Conservation (phyloP, 1,284 basidiomycete species). For the Tilletia indica region DNA sequence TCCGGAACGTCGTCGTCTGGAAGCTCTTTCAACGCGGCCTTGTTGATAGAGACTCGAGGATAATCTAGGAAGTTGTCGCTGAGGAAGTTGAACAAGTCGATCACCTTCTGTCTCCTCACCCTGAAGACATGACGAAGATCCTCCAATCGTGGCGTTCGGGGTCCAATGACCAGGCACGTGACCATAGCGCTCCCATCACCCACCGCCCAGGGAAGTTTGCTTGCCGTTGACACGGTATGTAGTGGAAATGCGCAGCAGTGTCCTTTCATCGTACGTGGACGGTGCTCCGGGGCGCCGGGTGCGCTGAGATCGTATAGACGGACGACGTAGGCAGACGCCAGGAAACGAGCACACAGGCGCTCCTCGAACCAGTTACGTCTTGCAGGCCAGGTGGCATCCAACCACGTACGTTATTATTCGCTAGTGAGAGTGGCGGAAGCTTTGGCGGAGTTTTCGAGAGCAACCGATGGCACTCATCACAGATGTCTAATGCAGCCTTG, state of each 20-base stretch:
- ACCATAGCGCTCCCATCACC: not conserved
- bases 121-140: not conserved
- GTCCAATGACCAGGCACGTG: not conserved
- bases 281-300: not conserved
- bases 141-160: not conserved
- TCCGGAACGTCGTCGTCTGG: no score
- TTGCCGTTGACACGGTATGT: not conserved
- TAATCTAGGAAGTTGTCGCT: not conserved
- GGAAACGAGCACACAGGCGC: not conserved
- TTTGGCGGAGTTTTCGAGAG: not conserved
- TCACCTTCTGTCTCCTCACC: not conserved
- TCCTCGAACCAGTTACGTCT: not conserved
- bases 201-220: not conserved
- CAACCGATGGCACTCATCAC: not conserved
- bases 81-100: not conserved
- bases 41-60: not conserved
- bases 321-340: not conserved
- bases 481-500: not conserved
- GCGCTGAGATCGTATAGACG: not conserved
- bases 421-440: not conserved
- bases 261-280: not conserved
- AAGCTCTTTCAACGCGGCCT: not conserved
- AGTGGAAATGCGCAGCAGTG: slow-evolving; percentile 4
- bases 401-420: not conserved
- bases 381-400: not conserved